Percentiles rank a stretch among this genome's conserved stretches.
Evolutionary conservation across 169 alveolate species (phyloP).

Genomic region (Plasmodium cynomolgi): DNA sequence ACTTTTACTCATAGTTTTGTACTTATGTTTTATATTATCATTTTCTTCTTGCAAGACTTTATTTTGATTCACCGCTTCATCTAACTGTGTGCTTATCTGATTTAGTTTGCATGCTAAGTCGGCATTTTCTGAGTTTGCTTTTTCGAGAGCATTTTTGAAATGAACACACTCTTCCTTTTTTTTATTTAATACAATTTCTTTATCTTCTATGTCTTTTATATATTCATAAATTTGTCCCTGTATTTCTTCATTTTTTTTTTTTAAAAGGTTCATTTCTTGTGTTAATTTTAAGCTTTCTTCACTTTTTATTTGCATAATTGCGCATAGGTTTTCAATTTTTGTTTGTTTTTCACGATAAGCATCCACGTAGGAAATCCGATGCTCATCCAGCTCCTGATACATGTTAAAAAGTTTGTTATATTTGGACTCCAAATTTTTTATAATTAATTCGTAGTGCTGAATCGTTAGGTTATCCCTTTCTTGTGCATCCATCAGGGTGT

Average conservation of each 20-base stretch:
- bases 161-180: slow-evolving; percentile 47
- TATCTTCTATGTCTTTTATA: slow-evolving; percentile 62
- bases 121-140: slow-evolving; percentile 16
- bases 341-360: slow-evolving; percentile 74
- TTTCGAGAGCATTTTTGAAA: slow-evolving; percentile 9
- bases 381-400: slow-evolving; percentile 75
- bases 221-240: slow-evolving; percentile 75
- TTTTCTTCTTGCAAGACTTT: slow-evolving; percentile 30
- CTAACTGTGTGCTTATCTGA: not conserved
- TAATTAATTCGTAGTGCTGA: slow-evolving; percentile 62
- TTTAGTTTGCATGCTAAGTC: slow-evolving; percentile 20
- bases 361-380: slow-evolving; percentile 65
- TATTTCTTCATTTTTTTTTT: slow-evolving; percentile 63
- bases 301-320: slow-evolving; percentile 71
- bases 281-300: slow-evolving; percentile 66
- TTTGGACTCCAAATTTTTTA: slow-evolving; percentile 61
- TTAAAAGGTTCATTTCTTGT: slow-evolving; percentile 54
- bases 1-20: not conserved
- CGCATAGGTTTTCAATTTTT: slow-evolving; percentile 57
- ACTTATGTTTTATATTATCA: slow-evolving; percentile 7
- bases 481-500: slow-evolving; percentile 30
- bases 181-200: slow-evolving; percentile 42
- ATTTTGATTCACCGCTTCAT: slow-evolving; percentile 6
- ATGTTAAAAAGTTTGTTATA: slow-evolving; percentile 67
- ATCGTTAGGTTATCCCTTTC: slow-evolving; percentile 63